Conservation (phyloP, 768 basidiomycete species). For the Ephemerocybe angulata region DNA sequence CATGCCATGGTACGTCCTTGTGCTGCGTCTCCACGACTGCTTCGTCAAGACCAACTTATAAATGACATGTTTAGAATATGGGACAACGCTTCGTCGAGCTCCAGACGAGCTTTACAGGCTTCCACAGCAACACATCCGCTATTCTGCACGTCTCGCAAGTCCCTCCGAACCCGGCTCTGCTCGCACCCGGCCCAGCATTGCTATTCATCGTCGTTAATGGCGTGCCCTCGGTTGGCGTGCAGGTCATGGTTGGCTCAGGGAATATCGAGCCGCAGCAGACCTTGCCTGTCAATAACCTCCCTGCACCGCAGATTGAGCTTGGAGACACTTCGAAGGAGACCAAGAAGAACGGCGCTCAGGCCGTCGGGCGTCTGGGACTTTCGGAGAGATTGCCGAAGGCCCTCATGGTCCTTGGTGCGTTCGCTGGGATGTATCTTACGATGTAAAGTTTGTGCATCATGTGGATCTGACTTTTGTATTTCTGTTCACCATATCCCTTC, state of each 20-base stretch:
- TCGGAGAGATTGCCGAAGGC: too few species aligned
- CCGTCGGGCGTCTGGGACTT: background rate
- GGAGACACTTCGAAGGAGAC: background rate
- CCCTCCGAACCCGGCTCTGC: constrained; percentile 69
- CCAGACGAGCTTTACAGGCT: constrained; percentile 51
- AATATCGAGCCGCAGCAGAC: constrained; percentile 53
- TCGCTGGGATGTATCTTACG: background rate
- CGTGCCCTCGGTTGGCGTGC: constrained; percentile 65
- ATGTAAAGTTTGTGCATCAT: background rate
- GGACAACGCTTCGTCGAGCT: constrained; percentile 72
- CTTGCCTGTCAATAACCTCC: constrained; percentile 33
- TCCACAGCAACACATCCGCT: constrained; percentile 45
- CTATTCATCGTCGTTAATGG: constrained; percentile 76
- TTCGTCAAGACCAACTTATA: background rate
- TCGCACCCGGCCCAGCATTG: constrained; percentile 65
- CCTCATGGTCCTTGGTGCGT: background rate
- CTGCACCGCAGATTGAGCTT: constrained; percentile 24
- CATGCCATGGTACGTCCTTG: constrained; percentile 54
- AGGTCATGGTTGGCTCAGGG: constrained; percentile 75
- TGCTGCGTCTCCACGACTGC: background rate
- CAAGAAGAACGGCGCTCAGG: background rate
- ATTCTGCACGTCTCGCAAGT: constrained; percentile 66
- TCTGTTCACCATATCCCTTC: too few species aligned
- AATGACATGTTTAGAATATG: constrained; percentile 48
- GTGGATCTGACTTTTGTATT: too few species aligned